Conservation (phyloP, 164 flowering plant species). For the Sextonia rubra region DNA sequence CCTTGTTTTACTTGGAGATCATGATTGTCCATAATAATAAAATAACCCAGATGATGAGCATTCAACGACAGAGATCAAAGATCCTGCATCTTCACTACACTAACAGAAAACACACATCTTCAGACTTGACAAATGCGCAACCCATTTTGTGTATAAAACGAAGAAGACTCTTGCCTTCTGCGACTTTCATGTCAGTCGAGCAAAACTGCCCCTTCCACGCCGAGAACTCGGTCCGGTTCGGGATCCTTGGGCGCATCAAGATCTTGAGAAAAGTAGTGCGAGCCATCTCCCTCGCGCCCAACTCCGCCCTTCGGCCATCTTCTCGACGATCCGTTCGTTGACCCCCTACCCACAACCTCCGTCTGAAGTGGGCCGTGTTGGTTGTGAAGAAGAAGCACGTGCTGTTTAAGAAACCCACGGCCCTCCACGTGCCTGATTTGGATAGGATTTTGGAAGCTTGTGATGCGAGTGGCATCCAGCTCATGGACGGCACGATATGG, state of each 20-base stretch:
- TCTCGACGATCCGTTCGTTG: constrained; percentile 25
- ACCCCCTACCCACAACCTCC: constrained; percentile 39
- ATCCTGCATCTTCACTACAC: too few relatives aligned
- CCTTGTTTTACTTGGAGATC: too few relatives aligned
- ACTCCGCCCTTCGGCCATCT: constrained; percentile 28
- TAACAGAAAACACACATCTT: too few relatives aligned
- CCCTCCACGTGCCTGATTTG: constrained; percentile 21
- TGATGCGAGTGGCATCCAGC: constrained; percentile 27
- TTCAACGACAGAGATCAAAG: too few relatives aligned
- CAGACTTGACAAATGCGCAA: too few relatives aligned
- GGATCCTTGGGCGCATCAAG: constrained; percentile 33
- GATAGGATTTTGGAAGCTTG: constrained; percentile 28
- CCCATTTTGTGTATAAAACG: too few relatives aligned
- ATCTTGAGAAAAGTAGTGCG: constrained; percentile 27
- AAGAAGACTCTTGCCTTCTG: too few relatives aligned
- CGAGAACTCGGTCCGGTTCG: constrained; percentile 14
- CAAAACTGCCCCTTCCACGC: too few relatives aligned
- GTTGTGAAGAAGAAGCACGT: constrained; percentile 39
- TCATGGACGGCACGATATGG: constrained; percentile 45
- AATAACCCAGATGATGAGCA: too few relatives aligned
- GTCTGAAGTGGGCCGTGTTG: constrained; percentile 28
- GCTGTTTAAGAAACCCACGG: constrained; percentile 34
- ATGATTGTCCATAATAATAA: too few relatives aligned
- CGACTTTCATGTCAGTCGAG: too few relatives aligned
- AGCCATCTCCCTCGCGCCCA: constrained; percentile 26